Percentiles rank a stretch among this genome's conserved stretches.
Evolutionary conservation across 495 filamentous ascomycete genomes (phyloP).

Genomic region (Aspergillus nidulans): DNA sequence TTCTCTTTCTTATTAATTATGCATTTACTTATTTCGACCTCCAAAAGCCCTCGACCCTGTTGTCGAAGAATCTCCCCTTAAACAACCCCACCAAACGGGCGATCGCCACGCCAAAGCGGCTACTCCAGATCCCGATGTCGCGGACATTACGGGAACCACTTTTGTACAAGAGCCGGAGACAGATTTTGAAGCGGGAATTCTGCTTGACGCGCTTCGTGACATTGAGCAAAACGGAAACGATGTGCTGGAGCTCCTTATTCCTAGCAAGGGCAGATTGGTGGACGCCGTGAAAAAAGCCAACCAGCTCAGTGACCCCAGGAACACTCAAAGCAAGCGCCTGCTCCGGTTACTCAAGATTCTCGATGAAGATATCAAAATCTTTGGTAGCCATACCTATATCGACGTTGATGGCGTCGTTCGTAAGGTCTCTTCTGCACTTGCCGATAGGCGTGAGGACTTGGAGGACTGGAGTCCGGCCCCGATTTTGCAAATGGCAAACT

Average conservation of each 20-base stretch:
- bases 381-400: conserved; percentile 25
- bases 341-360: conserved; percentile 19
- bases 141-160: conserved; percentile 41
- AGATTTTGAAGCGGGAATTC: conserved; percentile 22
- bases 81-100: conserved; percentile 4
- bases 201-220: conserved; percentile 33
- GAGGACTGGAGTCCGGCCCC: conserved; percentile 24
- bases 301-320: conserved; percentile 22
- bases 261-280: conserved; percentile 18
- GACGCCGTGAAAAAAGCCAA: conserved; percentile 24
- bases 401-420: conserved; percentile 18
- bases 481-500: conserved; percentile 36
- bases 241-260: conserved; percentile 27
- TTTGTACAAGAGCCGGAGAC: conserved; percentile 27
- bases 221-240: conserved; percentile 25
- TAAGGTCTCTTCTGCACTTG: conserved; percentile 18
- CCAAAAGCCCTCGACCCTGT: conserved; percentile 13
- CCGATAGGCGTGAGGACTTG: conserved; percentile 6
- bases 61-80: conserved; percentile 18
- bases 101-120: conserved; percentile 5
- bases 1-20: background rate
- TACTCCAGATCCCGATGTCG: conserved; percentile 28
- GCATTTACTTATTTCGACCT: background rate
- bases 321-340: conserved; percentile 27
- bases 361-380: conserved; percentile 21